Percentiles rank a stretch among this genome's conserved stretches.
phyloP scores from a whole-genome alignment of 2,329 filamentous ascomycete species.

The Calonectria ilicicola region DNA sequence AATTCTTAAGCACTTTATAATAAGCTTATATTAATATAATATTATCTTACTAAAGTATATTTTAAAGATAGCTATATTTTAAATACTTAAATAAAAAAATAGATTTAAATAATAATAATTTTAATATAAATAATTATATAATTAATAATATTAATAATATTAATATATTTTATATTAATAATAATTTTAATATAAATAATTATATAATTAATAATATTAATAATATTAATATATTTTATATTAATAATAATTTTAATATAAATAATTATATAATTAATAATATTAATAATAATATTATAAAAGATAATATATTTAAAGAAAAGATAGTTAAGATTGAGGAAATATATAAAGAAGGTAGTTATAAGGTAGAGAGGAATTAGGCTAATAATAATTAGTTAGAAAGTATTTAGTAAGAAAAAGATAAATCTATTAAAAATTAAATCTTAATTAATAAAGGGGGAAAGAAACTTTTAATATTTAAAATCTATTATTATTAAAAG shows the following conservation, averaged over 20 bases:
- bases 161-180: not conserved
- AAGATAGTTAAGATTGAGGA: not conserved
- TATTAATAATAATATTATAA: not conserved
- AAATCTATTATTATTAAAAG: slow-evolving; percentile 3
- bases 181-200: no score
- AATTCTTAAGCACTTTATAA: slow-evolving; percentile 6
- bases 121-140: not conserved
- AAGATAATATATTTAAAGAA: no score
- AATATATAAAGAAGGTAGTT: no score
- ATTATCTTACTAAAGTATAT: slow-evolving; percentile 1
- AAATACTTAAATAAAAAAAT: not conserved
- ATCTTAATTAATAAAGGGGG: not conserved
- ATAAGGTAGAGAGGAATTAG: no score
- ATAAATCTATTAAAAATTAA: not conserved
- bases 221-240: no score
- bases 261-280: no score
- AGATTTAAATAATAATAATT: not conserved
- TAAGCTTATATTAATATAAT: slow-evolving; percentile 18
- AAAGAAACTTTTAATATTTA: slow-evolving; percentile 4
- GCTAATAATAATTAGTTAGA: no score
- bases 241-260: no score
- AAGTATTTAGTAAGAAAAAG: no score
- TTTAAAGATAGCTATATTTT: not conserved
- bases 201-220: no score
- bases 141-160: not conserved